Percentiles rank a stretch among this genome's conserved stretches.
phyloP scores from a whole-genome alignment of 495 filamentous ascomycete species.

The Aspergillus bridgeri region DNA sequence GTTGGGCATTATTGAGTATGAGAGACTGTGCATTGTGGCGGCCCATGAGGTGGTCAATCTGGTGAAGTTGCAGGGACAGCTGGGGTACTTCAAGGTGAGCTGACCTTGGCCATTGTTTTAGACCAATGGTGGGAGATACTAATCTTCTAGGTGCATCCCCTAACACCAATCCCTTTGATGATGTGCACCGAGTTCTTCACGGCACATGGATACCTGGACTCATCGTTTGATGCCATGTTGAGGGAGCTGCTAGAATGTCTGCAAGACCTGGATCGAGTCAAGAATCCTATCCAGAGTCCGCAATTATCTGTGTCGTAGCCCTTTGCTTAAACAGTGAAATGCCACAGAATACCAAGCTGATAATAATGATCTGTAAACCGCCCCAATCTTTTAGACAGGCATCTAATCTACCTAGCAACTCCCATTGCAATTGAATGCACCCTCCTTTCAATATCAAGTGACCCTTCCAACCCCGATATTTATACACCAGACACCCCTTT shows the following conservation, averaged over 20 bases:
- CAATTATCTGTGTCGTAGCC: constrained; percentile 1
- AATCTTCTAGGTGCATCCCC: constrained; percentile 17
- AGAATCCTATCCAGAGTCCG: constrained; percentile 16
- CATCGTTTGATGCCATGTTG: constrained; percentile 19
- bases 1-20: constrained; percentile 22
- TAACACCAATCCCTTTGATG: constrained; percentile 23
- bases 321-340: too few species aligned
- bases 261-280: constrained; percentile 21
- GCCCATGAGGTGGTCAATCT: constrained; percentile 21
- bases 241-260: constrained; percentile 20
- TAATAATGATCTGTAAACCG: too few species aligned
- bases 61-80: constrained; percentile 21
- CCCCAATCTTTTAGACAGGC: too few species aligned
- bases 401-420: too few species aligned
- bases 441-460: too few species aligned
- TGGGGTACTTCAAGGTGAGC: constrained; percentile 23
- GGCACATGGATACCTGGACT: constrained; percentile 17
- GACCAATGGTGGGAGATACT: not conserved
- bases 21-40: constrained; percentile 20
- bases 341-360: too few species aligned
- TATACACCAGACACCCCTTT: too few species aligned
- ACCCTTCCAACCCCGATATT: too few species aligned
- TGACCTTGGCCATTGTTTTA: not conserved
- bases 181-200: constrained; percentile 26
- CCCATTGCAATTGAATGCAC: too few species aligned